Base-by-base conservation (phyloP, 2,329 filamentous ascomycete genomes). In the Chaetoscypha palmicola region DNA sequence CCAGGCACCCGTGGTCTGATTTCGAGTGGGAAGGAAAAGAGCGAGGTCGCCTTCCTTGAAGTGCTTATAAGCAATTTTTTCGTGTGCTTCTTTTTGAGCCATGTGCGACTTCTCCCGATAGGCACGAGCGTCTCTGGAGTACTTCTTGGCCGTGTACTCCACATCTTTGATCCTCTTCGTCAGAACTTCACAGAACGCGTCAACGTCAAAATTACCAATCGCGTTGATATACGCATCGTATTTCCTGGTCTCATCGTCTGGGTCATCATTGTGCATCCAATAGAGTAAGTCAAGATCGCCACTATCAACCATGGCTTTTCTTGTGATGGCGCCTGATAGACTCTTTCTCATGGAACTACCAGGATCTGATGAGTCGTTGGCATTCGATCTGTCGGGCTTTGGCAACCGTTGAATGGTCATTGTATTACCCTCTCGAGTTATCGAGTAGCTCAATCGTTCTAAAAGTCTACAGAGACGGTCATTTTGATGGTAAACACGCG, bases 41-140 rank as follows among this genome's bases (percentile, higher is more conserved):
- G 91, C 92, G 11, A 98, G 73, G 60, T 98, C 92, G 5, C 92
- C 91, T 64, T 96, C 90, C 61, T 96, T 97, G 70, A 98, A 98
- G 39, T 91, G 83, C 48, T 84, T 83, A 62, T 92, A 96, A 2
- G 92, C 90, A 60, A 98, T 96, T 70, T 97, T 97, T 55, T 95
- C 87, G 57, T 95, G 87, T 0, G 87, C 81, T 58, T 97, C 92
- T 58, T 83, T 84, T 53, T 94, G 86, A 35, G 83, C 71, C 11
- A 76, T 70, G 54, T 94, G 86, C 7, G 87, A 84, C 60, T 90
- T 90, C 53, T 97, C 92, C 10, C 91, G 79, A 58, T 95, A 96
- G 1, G 79, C 77, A 24, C 88, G 80, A 22, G 86, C 83, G 61
- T 98, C 92, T 47, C 87, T 87, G 58, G 92, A 89, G 71, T 90